Conservation (phyloP, 2,329 filamentous ascomycete genomes). For the Colletotrichum sp. region DNA sequence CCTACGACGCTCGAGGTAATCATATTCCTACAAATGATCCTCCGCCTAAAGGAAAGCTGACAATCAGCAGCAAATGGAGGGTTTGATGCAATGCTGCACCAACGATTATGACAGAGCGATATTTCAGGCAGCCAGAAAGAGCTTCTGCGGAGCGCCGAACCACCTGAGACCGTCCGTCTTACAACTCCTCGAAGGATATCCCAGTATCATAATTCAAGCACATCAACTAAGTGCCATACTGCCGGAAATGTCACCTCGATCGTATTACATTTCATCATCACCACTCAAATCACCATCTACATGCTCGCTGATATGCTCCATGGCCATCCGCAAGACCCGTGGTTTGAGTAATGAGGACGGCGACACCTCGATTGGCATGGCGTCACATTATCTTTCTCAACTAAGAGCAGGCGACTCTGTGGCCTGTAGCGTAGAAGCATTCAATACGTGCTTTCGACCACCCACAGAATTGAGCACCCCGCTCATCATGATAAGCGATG, state of each 20-base stretch:
- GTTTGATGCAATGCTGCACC: neutral
- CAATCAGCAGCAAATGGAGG: neutral
- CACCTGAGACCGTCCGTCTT: neutral
- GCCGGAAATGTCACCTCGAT: fast-evolving
- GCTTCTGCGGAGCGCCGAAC: neutral
- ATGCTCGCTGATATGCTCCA: neutral
- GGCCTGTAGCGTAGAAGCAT: fast-evolving
- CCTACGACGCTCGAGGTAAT: neutral
- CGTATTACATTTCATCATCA: neutral
- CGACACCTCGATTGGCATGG: neutral
- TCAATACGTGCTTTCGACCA: neutral
- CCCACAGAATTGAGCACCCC: neutral
- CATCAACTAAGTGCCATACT: neutral
- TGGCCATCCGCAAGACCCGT: neutral
- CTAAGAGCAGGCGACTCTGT: neutral
- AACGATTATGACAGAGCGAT: neutral
- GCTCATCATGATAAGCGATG: neutral
- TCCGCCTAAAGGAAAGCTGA: neutral
- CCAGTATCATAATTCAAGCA: neutral
- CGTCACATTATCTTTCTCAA: neutral
- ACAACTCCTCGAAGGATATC: neutral
- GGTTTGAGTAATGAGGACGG: neutral
- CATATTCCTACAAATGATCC: neutral
- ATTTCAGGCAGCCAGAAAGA: neutral
- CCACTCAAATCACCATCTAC: neutral